These are phyloP conservation scores for Moringa oleifera DNA, from an alignment of 345 rosid species.

Conservation along the genomic window DNA sequence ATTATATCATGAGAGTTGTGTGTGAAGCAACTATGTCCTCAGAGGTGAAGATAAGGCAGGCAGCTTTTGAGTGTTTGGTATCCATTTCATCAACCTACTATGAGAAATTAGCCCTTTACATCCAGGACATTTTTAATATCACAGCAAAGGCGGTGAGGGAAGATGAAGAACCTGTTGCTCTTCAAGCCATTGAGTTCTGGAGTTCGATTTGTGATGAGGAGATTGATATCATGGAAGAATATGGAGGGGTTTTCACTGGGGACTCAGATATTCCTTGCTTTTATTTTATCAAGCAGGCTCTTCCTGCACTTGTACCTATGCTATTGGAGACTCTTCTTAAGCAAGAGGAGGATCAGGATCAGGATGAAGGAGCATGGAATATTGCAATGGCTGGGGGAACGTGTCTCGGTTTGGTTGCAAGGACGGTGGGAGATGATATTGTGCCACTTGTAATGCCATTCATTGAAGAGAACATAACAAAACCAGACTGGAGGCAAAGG, in stretches of 20 bases:
- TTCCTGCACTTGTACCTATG: constrained; percentile 53
- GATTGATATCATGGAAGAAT: constrained; percentile 59
- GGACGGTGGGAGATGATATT: constrained; percentile 61
- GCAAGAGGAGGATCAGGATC: constrained; percentile 71
- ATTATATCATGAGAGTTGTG: constrained; percentile 61
- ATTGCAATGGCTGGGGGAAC: constrained; percentile 70
- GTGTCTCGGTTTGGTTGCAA: constrained; percentile 62
- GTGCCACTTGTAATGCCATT: constrained; percentile 66
- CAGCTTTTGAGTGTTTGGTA: constrained; percentile 65
- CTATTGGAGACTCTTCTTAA: constrained; percentile 58
- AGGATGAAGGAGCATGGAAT: constrained; percentile 75
- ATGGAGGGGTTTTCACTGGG: constrained; percentile 41
- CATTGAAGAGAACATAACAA: constrained; percentile 57
- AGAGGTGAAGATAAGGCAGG: constrained; percentile 54
- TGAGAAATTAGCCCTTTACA: constrained; percentile 45
- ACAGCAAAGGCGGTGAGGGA: constrained; percentile 58
- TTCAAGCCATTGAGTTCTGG: constrained; percentile 70
- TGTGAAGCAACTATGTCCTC: constrained; percentile 56
- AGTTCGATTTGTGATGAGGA: constrained; percentile 69
- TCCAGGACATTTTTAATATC: constrained; percentile 53
- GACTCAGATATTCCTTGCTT: constrained; percentile 55
- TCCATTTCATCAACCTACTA: constrained; percentile 61
- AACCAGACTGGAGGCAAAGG: constrained; percentile 65
- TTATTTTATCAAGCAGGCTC: constrained; percentile 57
- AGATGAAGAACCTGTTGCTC: constrained; percentile 58